These are phyloP conservation scores for Cairneyella variabilis DNA, from an alignment of 495 filamentous ascomycete genomes.

Conservation along the genomic window DNA sequence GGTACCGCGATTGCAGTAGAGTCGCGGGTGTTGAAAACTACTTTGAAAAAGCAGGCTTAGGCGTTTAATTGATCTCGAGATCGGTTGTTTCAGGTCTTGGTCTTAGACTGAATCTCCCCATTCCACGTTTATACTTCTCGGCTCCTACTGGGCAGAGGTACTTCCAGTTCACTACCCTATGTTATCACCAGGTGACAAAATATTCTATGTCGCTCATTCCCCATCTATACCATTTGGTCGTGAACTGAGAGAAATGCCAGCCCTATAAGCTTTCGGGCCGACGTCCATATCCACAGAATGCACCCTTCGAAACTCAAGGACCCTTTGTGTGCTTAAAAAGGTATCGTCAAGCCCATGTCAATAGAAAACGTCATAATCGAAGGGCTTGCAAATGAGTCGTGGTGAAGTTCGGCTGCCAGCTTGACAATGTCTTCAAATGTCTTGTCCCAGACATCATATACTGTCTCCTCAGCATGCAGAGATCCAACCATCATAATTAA, in stretches of 20 bases:
- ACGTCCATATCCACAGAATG: background rate
- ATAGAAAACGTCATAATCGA: background rate
- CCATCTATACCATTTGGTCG: background rate
- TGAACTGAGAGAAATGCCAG: background rate
- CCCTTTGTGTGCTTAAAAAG: background rate
- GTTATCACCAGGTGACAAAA: too few relatives aligned
- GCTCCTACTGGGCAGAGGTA: too few relatives aligned
- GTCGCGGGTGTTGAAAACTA: conserved; percentile 21
- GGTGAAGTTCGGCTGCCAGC: background rate
- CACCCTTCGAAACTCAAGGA: background rate
- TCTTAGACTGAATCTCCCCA: too few relatives aligned
- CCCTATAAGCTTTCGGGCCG: background rate
- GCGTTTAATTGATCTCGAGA: background rate
- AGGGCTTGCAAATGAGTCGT: background rate
- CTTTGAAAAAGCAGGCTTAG: too few relatives aligned
- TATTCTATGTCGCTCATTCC: too few relatives aligned
- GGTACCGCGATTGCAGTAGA: conserved; percentile 29
- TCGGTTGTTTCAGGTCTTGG: too few relatives aligned
- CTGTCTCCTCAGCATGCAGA: background rate
- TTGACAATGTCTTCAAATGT: background rate
- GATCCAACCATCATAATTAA: background rate
- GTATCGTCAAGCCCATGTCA: background rate
- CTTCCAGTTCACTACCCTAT: too few relatives aligned
- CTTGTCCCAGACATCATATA: background rate
- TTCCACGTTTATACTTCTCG: too few relatives aligned